phyloP scores from a whole-genome alignment of 2,329 filamentous ascomycete species.

The Fusarium illudens region DNA sequence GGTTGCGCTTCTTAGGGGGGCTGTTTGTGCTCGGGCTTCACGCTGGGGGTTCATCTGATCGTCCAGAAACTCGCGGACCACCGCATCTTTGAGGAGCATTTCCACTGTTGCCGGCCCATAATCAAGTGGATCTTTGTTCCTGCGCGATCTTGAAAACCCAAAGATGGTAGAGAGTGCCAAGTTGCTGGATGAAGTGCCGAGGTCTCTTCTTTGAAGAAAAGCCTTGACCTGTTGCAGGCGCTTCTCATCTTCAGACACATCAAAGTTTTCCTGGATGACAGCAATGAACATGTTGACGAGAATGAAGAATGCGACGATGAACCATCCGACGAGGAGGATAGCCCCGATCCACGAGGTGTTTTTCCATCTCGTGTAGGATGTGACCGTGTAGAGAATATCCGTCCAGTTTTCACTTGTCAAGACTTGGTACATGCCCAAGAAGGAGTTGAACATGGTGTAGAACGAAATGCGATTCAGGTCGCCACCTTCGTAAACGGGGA shows the following conservation, averaged over 20 bases:
- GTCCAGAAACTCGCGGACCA: conserved; percentile 93
- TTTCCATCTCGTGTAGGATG: conserved; percentile 68
- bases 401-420: conserved; percentile 98
- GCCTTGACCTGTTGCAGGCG: conserved; percentile 95
- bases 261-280: conserved; percentile 99
- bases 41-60: conserved; percentile 51
- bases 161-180: conserved; percentile 79
- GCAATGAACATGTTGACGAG: conserved; percentile 99
- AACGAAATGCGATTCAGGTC: conserved; percentile 78
- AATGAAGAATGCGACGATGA: conserved; percentile 94
- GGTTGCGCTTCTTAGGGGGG: conserved; percentile 46
- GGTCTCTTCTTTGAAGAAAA: conserved; percentile 89
- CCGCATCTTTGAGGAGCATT: conserved; percentile 95
- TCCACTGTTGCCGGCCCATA: conserved; percentile 92
- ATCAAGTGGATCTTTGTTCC: conserved; percentile 82
- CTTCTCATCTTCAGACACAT: conserved; percentile 98
- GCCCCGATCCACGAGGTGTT: conserved; percentile 93
- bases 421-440: conserved; percentile 97
- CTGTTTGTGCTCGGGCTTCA: conserved; percentile 45
- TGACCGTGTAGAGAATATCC: conserved; percentile 81
- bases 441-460: conserved; percentile 91
- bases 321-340: conserved; percentile 92
- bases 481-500: conserved; percentile 71
- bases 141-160: conserved; percentile 65
- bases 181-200: conserved; percentile 76